These are phyloP conservation scores for Fusarium gaditjirri DNA, from an alignment of 2,329 filamentous ascomycete genomes.

Conservation along the genomic window DNA sequence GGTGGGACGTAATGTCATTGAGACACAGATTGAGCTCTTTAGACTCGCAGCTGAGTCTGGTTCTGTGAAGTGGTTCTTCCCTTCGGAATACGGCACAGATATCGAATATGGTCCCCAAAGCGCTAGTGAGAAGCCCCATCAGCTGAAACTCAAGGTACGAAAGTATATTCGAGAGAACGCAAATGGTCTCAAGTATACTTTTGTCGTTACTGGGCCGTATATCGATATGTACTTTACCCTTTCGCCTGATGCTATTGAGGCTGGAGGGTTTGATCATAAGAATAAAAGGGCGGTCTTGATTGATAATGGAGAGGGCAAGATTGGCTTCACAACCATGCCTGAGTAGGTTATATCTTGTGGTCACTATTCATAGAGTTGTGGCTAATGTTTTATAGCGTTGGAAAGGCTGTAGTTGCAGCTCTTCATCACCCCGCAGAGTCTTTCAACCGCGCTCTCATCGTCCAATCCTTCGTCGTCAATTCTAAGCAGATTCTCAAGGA, in stretches of 20 bases:
- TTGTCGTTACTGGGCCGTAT: constrained; percentile 76
- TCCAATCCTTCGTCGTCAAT: constrained; percentile 77
- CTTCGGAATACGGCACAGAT: constrained; percentile 75
- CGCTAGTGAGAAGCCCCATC: constrained; percentile 71
- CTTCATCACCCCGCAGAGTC: constrained; percentile 66
- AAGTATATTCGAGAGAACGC: constrained; percentile 65
- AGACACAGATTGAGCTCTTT: constrained; percentile 70
- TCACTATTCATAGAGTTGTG: rapidly evolving
- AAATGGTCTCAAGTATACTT: constrained; percentile 68
- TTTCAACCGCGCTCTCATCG: constrained; percentile 67
- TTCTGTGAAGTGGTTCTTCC: constrained; percentile 71
- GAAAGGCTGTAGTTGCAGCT: constrained; percentile 71
- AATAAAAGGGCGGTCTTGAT: constrained; percentile 69
- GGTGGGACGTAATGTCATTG: constrained; percentile 71
- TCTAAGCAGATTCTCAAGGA: constrained; percentile 71
- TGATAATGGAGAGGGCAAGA: constrained; percentile 68
- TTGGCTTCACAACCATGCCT: constrained; percentile 76
- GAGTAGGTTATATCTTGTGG: constrained; percentile 63
- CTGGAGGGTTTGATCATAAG: constrained; percentile 68
- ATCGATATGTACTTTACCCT: constrained; percentile 68
- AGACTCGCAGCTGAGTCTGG: constrained; percentile 64
- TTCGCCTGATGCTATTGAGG: constrained; percentile 42
- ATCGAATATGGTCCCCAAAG: constrained; percentile 70
- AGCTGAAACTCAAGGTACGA: constrained; percentile 75
- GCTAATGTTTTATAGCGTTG: constrained; percentile 61